Base-by-base conservation (phyloP, 805 yeast species). In the Nakazawaea ernobii region DNA sequence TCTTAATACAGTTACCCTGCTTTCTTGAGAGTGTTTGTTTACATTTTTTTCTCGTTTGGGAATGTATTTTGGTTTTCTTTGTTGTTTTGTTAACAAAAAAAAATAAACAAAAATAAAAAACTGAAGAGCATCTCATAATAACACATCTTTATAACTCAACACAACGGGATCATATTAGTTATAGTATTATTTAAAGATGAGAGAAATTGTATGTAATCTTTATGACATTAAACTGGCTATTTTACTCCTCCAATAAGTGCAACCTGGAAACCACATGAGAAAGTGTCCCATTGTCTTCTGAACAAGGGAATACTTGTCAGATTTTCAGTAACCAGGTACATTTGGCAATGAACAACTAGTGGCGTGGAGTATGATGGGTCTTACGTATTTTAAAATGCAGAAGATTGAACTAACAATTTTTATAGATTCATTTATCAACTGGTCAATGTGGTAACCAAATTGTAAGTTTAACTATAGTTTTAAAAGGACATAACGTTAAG, bases 361-460 rank as follows among this genome's bases (percentile, higher is more conserved):
- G n/a, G n/a, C n/a, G n/a, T n/a, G n/a, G n/a, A n/a, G n/a, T n/a
- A n/a, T n/a, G n/a, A n/a, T n/a, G n/a, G n/a, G n/a, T n/a, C n/a
- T n/a, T n/a, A n/a, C n/a, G n/a, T n/a, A n/a, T n/a, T n/a, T n/a
- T 11, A 36, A 15, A 15, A 8, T 7, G 11, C 17, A 27, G 8
- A 9, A 17, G 20, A 26, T n/a, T 38, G n/a, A n/a, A 38, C 41
- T 38, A 38, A 38, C 41, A 14, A 29, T 33, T 8, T 15, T 35
- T 52, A 39, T 67, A 84, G 94, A 88, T 91, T 69, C 97, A 91
- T 71, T 79, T 91, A 69, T 91, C 97, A 50, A 85, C 96, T 49
- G 98, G 98, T 70, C 98, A 91, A 75, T 90, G 97, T 81, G 97
- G 97, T 82, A 91, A 91, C 80, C 98, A 91, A 74, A 89, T 91